Conservation (phyloP, 805 yeast species). For the Candida succiphila region DNA sequence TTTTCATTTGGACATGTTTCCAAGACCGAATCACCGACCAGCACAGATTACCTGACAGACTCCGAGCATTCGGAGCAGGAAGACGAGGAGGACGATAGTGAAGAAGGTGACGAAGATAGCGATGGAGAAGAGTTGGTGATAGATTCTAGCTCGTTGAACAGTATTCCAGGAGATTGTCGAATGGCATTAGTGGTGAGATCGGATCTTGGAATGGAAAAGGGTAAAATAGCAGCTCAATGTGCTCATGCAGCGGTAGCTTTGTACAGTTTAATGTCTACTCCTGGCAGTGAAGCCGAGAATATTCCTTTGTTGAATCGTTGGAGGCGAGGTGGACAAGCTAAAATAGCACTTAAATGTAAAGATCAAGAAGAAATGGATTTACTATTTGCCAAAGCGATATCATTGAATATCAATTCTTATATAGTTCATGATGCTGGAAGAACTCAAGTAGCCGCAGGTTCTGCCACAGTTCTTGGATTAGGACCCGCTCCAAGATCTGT, state of each 20-base stretch:
- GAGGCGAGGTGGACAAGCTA: conserved; percentile 85
- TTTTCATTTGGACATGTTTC: conserved; percentile 1
- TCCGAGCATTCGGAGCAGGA: neutral
- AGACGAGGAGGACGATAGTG: conserved; percentile 23
- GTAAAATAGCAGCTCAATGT: conserved; percentile 96
- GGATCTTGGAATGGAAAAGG: conserved; percentile 87
- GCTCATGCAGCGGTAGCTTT: conserved; percentile 95
- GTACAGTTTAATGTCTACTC: conserved; percentile 56
- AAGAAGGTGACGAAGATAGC: conserved; percentile 25
- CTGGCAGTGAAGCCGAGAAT: conserved; percentile 41
- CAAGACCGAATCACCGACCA: conserved; percentile 10
- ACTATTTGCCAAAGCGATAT: conserved; percentile 71
- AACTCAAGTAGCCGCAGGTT: conserved; percentile 93
- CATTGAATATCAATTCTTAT: conserved; percentile 67
- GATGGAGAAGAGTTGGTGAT: conserved; percentile 42
- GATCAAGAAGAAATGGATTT: conserved; percentile 64
- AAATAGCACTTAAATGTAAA: conserved; percentile 73
- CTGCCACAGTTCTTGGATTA: conserved; percentile 90
- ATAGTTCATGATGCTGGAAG: conserved; percentile 95
- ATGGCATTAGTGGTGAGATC: conserved; percentile 86
- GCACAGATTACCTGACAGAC: conserved; percentile 9
- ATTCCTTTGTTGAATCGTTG: conserved; percentile 63
- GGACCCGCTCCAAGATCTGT: conserved; percentile 92
- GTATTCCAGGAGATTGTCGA: conserved; percentile 67
- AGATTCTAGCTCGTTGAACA: conserved; percentile 51